A percentile compares a stretch with the other conserved stretches of the same genome.
phyloP scores from a whole-genome alignment of 2,329 filamentous ascomycete genomes.

The Aspergillus uvarum region DNA sequence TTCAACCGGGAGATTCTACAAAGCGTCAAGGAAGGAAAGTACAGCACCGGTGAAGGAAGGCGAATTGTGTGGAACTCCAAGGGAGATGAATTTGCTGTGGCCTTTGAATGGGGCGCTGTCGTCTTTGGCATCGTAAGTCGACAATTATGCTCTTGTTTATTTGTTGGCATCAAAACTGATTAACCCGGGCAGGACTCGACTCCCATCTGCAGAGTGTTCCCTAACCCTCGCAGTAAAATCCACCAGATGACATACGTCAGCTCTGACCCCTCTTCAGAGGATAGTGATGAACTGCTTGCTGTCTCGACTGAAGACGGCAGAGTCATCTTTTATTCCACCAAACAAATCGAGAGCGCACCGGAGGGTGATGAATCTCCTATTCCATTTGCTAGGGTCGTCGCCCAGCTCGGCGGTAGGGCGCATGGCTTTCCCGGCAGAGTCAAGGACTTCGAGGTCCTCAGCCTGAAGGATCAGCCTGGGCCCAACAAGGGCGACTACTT shows the following conservation, averaged over 20 bases:
- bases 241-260: conserved; percentile 75
- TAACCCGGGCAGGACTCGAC: conserved; percentile 62
- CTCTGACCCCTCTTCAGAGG: conserved; percentile 44
- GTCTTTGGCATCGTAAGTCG: conserved; percentile 72
- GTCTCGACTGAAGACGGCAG: conserved; percentile 89
- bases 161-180: conserved; percentile 2
- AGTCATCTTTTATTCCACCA: conserved; percentile 78
- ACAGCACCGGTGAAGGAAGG: conserved; percentile 77
- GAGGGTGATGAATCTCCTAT: conserved; percentile 54
- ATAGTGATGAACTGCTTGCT: conserved; percentile 61
- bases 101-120: conserved; percentile 80
- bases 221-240: conserved; percentile 71
- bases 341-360: conserved; percentile 38
- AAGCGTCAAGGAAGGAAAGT: conserved; percentile 73
- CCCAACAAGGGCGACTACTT: conserved; percentile 47
- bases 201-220: conserved; percentile 71
- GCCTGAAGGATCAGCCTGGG: conserved; percentile 39
- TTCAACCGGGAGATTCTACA: conserved; percentile 73
- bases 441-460: conserved; percentile 80
- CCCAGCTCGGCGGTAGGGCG: conserved; percentile 74
- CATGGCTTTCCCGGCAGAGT: conserved; percentile 69
- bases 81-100: conserved; percentile 82
- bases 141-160: not conserved
- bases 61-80: conserved; percentile 76
- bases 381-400: conserved; percentile 62